These are phyloP conservation scores for Monosporascus sp. DNA, from an alignment of 2,329 filamentous ascomycete species.

Conservation along the genomic window DNA sequence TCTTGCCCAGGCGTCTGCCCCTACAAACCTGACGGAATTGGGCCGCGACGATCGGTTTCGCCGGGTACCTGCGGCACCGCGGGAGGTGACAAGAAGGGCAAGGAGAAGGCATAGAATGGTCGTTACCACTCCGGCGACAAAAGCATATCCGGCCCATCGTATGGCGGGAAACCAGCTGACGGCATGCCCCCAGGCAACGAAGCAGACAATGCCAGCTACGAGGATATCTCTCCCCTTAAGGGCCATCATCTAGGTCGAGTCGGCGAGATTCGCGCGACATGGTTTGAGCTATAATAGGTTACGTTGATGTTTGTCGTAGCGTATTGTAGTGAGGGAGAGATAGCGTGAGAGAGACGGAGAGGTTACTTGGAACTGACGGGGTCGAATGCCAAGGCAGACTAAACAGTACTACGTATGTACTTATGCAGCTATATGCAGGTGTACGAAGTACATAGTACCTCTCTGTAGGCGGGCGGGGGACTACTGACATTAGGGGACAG, in stretches of 20 bases:
- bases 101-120: conserved; percentile 50
- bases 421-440: background rate
- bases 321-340: background rate
- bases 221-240: conserved; percentile 68
- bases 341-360: background rate
- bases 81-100: conserved; percentile 57
- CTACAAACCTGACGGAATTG: conserved; percentile 53
- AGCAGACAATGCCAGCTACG: conserved; percentile 61
- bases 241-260: conserved; percentile 50
- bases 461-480: too few relatives aligned
- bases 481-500: too few relatives aligned
- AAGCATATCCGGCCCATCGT: conserved; percentile 81
- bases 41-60: conserved; percentile 35
- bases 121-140: conserved; percentile 62
- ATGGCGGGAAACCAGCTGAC: conserved; percentile 78
- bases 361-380: background rate
- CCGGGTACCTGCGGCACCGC: conserved; percentile 37
- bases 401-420: background rate
- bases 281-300: conserved; percentile 13
- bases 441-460: too few relatives aligned
- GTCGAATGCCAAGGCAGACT: background rate
- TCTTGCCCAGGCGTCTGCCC: conserved; percentile 58
- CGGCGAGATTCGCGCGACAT: conserved; percentile 29
- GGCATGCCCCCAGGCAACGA: conserved; percentile 83
- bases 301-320: conserved; percentile 1